Percentiles rank a stretch among this genome's conserved stretches.
Evolutionary conservation across 495 filamentous ascomycete genomes (phyloP).

Genomic region (Sphaerosporella brunnea): DNA sequence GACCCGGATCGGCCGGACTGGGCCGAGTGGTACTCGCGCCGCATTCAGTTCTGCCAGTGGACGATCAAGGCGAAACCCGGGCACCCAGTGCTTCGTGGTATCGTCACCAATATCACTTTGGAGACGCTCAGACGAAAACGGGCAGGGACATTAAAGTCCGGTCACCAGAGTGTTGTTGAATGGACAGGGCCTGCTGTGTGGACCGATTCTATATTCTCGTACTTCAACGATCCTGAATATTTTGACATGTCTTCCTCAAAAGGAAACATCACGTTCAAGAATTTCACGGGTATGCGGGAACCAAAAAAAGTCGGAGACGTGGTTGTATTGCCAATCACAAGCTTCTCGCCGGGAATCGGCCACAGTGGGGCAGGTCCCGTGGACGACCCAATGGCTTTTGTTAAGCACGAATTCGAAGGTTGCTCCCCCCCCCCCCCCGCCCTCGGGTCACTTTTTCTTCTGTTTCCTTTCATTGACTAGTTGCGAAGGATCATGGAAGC

Average conservation of each 20-base stretch:
- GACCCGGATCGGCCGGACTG: conserved; percentile 87
- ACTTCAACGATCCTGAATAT: conserved; percentile 80
- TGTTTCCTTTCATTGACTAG: no score
- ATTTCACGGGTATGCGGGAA: conserved; percentile 72
- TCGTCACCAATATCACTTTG: conserved; percentile 70
- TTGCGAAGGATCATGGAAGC: no score
- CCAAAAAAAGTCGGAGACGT: conserved; percentile 83
- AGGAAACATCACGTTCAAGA: conserved; percentile 61
- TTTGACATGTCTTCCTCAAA: conserved; percentile 59
- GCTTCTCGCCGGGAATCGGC: conserved; percentile 85
- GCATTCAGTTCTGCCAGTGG: conserved; percentile 98
- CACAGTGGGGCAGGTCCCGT: conserved; percentile 85
- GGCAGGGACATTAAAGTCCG: conserved; percentile 44
- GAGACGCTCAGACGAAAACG: conserved; percentile 62
- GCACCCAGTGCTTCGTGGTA: conserved; percentile 75
- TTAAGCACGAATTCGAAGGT: conserved; percentile 96
- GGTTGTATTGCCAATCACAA: conserved; percentile 86
- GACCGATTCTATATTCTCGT: conserved; percentile 83
- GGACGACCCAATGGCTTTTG: conserved; percentile 93
- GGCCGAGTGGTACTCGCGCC: conserved; percentile 85
- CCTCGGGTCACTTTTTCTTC: no score
- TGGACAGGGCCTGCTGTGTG: conserved; percentile 89
- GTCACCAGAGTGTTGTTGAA: conserved; percentile 73
- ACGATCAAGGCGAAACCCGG: conserved; percentile 92
- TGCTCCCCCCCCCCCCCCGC: not conserved